A percentile compares a stretch with the other conserved stretches of the same genome.
These are phyloP conservation scores for Rhizopus sp. DNA, from an alignment of 371 early-diverging fungal species.

Conservation along the genomic window DNA sequence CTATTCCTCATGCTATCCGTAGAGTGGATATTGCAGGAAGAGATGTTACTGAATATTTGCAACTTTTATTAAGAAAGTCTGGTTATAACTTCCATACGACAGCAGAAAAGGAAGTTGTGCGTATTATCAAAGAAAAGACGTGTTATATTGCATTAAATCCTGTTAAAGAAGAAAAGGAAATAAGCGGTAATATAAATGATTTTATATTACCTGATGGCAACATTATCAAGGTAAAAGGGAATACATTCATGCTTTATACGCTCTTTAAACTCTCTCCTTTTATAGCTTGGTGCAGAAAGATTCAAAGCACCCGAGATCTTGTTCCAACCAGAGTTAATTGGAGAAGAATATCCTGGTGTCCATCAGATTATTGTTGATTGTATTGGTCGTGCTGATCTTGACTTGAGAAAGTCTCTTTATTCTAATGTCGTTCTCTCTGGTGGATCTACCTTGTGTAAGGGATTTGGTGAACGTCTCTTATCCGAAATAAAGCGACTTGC, in stretches of 20 bases:
- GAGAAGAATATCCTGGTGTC: constrained; percentile 87
- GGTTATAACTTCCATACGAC: constrained; percentile 88
- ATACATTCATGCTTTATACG: neutral
- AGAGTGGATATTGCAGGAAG: constrained; percentile 93
- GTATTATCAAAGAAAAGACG: constrained; percentile 93
- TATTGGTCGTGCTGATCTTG: constrained; percentile 89
- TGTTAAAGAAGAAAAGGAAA: constrained; percentile 86
- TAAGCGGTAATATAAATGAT: constrained; percentile 69
- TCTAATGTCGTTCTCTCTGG: constrained; percentile 92
- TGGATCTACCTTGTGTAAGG: constrained; percentile 33
- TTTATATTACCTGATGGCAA: constrained; percentile 93
- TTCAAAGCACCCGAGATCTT: constrained; percentile 86
- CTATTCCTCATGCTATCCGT: constrained; percentile 90
- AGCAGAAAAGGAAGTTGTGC: constrained; percentile 93
- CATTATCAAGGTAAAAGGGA: constrained; percentile 69
- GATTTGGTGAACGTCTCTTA: constrained; percentile 93
- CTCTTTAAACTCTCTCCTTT: constrained; percentile 1
- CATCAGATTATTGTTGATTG: constrained; percentile 90
- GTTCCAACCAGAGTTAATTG: constrained; percentile 90
- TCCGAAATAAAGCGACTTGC: constrained; percentile 84
- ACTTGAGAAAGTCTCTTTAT: constrained; percentile 85
- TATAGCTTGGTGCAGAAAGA: constrained; percentile 78
- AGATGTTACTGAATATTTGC: constrained; percentile 90
- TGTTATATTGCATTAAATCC: constrained; percentile 93
- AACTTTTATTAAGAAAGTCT: constrained; percentile 82